Percentiles rank a stretch among this genome's conserved stretches.
These are phyloP conservation scores for Pythium monospermum DNA, from an alignment of 352 stramenopile genomes.

Conservation along the genomic window DNA sequence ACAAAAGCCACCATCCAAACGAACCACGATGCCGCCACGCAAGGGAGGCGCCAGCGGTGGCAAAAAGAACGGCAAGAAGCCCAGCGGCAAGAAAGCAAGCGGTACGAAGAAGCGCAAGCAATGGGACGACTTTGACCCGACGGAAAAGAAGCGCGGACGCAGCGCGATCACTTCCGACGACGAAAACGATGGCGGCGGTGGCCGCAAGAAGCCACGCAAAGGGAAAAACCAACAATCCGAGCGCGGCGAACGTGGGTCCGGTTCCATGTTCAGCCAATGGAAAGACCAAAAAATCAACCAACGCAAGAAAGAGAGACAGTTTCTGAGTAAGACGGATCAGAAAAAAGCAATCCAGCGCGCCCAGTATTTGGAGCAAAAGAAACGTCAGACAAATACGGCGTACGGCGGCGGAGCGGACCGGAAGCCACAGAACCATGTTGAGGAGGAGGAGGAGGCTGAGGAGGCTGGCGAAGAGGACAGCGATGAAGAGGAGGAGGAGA, in stretches of 20 bases:
- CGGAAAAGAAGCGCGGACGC: slow-evolving; percentile 6
- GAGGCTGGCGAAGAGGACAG: slow-evolving; percentile 11
- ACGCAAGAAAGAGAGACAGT: slow-evolving; percentile 36
- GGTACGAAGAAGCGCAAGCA: slow-evolving; percentile 18
- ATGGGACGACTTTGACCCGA: slow-evolving; percentile 19
- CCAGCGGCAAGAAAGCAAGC: slow-evolving; percentile 14
- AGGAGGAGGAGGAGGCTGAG: slow-evolving; percentile 18
- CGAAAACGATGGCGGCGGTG: background rate
- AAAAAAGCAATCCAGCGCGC: slow-evolving; percentile 50
- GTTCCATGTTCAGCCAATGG: slow-evolving; percentile 78
- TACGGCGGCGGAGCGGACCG: slow-evolving; percentile 26
- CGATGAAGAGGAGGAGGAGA: slow-evolving; percentile 19
- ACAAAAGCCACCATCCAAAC: background rate
- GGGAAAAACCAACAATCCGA: slow-evolving; percentile 1
- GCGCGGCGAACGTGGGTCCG: background rate
- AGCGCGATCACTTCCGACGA: background rate
- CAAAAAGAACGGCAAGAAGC: slow-evolving; percentile 19
- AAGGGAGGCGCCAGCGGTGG: slow-evolving; percentile 6
- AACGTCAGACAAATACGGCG: slow-evolving; percentile 33
- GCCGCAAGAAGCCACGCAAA: background rate
- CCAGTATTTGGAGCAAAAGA: slow-evolving; percentile 28
- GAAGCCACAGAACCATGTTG: slow-evolving; percentile 4
- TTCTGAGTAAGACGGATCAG: slow-evolving; percentile 34
- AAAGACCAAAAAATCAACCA: slow-evolving; percentile 54
- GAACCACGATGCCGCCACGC: slow-evolving; percentile 9